Conservation (phyloP, 441 rosid genomes). For the Syzygium malaccense region DNA sequence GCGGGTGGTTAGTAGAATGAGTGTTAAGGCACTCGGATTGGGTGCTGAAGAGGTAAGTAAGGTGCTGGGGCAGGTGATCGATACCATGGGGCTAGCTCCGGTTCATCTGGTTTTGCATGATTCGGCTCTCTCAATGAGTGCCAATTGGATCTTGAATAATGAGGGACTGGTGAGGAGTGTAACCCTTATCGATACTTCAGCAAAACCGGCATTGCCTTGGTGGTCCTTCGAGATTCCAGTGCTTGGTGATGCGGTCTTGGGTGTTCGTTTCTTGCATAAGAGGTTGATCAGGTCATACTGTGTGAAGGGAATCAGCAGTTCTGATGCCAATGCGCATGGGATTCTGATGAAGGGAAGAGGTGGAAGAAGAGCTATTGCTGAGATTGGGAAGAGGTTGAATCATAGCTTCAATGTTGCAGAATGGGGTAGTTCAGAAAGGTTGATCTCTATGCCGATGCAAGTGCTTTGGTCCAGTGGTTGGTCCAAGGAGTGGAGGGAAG, state of each 20-base stretch:
- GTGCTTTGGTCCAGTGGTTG: conserved; percentile 70
- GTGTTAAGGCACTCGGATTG: conserved; percentile 43
- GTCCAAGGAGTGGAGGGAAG: conserved; percentile 65
- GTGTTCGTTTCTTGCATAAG: conserved; percentile 36
- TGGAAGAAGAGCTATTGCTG: conserved; percentile 57
- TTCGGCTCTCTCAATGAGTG: conserved; percentile 65
- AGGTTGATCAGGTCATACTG: conserved; percentile 54
- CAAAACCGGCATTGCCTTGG: conserved; percentile 60
- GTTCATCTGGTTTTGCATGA: conserved; percentile 90
- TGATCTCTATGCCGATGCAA: conserved; percentile 61
- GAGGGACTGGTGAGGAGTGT: conserved; percentile 49
- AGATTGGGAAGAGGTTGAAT: conserved; percentile 55
- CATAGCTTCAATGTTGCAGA: conserved; percentile 63
- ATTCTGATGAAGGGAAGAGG: conserved; percentile 63
- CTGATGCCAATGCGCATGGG: conserved; percentile 59
- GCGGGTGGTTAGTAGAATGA: conserved; percentile 31
- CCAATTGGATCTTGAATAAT: conserved; percentile 68
- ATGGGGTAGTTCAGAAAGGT: conserved; percentile 57
- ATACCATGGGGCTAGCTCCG: conserved; percentile 66
- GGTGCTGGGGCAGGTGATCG: conserved; percentile 67
- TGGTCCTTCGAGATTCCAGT: conserved; percentile 53
- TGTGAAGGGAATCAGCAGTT: conserved; percentile 36
- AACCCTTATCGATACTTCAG: conserved; percentile 63
- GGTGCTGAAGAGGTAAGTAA: conserved; percentile 65
- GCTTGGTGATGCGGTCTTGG: conserved; percentile 48